A percentile compares a stretch with the other conserved stretches of the same genome.
These are phyloP conservation scores for Aspergillus sp. DNA, from an alignment of 2,329 filamentous ascomycete species.

Conservation along the genomic window DNA sequence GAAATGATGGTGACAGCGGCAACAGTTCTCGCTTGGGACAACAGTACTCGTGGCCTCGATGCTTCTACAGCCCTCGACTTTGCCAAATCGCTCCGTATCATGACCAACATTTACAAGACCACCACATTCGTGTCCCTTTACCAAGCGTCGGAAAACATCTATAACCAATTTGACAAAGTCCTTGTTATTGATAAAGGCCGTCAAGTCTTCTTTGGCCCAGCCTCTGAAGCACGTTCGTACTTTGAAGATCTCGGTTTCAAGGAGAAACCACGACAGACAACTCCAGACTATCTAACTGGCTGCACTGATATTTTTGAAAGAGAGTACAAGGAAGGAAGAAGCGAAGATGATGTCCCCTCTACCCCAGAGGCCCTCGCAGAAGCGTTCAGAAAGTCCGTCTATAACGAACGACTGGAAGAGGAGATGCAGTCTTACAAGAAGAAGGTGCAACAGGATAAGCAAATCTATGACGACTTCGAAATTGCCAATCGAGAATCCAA, in stretches of 20 bases:
- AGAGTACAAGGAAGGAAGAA: slow-evolving; percentile 65
- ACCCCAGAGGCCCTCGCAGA: slow-evolving; percentile 61
- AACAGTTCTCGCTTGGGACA: slow-evolving; percentile 71
- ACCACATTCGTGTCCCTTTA: slow-evolving; percentile 84
- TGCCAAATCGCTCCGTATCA: slow-evolving; percentile 65
- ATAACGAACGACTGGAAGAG: slow-evolving; percentile 51
- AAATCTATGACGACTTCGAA: slow-evolving; percentile 71
- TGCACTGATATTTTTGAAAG: slow-evolving; percentile 82
- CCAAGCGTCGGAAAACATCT: slow-evolving; percentile 79
- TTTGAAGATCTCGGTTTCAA: slow-evolving; percentile 74
- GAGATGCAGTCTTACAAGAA: slow-evolving; percentile 68
- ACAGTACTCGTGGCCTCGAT: slow-evolving; percentile 65
- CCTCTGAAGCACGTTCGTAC: slow-evolving; percentile 63
- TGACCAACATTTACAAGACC: slow-evolving; percentile 79
- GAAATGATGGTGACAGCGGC: slow-evolving; percentile 76
- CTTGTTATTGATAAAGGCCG: slow-evolving; percentile 72
- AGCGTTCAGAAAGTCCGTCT: slow-evolving; percentile 64
- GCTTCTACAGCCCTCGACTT: slow-evolving; percentile 65
- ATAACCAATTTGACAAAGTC: slow-evolving; percentile 76
- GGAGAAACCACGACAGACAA: slow-evolving; percentile 71
- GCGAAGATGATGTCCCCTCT: slow-evolving; percentile 62
- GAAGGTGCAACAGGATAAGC: slow-evolving; percentile 59
- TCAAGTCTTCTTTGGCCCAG: slow-evolving; percentile 71
- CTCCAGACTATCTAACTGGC: slow-evolving; percentile 74
- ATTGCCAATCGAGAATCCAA: slow-evolving; percentile 73